Conservation (phyloP, 305 asterid genomes). For the Coffea humblotiana region DNA sequence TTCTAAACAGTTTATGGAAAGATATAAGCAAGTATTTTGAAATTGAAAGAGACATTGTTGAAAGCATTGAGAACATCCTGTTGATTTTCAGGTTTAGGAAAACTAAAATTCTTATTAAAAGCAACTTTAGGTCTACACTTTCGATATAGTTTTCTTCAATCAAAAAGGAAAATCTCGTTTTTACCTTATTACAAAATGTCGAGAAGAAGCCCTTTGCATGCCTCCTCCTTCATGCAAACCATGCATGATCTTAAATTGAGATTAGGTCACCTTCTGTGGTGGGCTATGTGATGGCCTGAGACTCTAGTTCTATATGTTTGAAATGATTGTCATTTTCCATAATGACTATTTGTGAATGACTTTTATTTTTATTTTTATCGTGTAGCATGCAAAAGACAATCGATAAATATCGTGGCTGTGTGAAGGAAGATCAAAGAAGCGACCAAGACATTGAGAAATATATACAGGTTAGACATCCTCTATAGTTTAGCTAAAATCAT, state of each 20-base stretch:
- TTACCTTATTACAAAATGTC: no score
- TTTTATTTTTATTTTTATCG: conserved; percentile 10
- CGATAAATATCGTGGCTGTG: conserved; percentile 33
- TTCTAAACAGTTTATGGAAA: no score
- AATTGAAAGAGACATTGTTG: no score
- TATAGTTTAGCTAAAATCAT: not conserved
- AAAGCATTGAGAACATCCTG: no score
- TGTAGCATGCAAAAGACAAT: conserved; percentile 42
- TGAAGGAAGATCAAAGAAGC: conserved; percentile 23
- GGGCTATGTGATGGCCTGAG: not conserved
- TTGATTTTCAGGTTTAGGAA: no score
- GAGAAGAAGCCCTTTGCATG: no score
- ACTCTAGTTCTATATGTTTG: not conserved
- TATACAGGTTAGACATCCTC: conserved; percentile 31
- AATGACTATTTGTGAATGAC: not conserved
- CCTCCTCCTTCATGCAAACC: not conserved
- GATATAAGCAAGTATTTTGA: no score
- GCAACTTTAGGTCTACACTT: no score
- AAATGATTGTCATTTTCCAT: not conserved
- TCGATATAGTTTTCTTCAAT: no score
- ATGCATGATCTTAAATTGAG: not conserved
- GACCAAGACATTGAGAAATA: conserved; percentile 25
- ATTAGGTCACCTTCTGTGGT: not conserved
- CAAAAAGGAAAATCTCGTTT: no score
- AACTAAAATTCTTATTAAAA: no score